phyloP scores from a whole-genome alignment of 208 protist genomes.

The Tetramitus jugosus region DNA sequence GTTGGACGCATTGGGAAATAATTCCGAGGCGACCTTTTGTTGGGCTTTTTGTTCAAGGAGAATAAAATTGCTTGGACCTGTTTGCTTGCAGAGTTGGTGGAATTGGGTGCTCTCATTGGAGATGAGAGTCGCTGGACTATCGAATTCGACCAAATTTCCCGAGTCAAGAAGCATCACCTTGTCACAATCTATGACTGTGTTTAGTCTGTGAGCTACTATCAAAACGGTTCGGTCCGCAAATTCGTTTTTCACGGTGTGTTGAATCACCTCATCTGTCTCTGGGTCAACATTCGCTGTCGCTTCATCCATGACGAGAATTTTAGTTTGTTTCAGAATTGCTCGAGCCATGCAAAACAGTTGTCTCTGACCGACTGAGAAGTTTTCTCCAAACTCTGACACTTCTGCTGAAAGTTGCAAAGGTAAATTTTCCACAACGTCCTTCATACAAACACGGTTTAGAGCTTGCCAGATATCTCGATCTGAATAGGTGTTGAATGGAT shows the following conservation, averaged over 20 bases:
- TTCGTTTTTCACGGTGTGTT: conserved; percentile 47
- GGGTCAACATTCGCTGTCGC: conserved; percentile 53
- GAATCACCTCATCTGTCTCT: conserved; percentile 52
- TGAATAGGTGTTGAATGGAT: conserved; percentile 43
- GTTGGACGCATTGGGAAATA: too few relatives aligned
- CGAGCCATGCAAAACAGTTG: conserved; percentile 41
- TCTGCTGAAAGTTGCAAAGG: conserved; percentile 9
- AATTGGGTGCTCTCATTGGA: neutral
- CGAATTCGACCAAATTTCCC: conserved; percentile 53
- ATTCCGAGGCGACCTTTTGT: too few relatives aligned
- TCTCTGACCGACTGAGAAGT: conserved; percentile 37
- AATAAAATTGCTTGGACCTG: too few relatives aligned
- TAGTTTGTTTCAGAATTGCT: conserved; percentile 25
- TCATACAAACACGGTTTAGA: conserved; percentile 36
- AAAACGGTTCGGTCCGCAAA: conserved; percentile 38
- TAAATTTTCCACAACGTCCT: conserved; percentile 24
- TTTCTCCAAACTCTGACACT: conserved; percentile 35
- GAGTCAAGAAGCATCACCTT: conserved; percentile 52
- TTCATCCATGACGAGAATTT: conserved; percentile 57
- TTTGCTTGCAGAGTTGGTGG: neutral
- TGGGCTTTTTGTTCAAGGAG: too few relatives aligned
- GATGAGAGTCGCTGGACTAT: conserved; percentile 33
- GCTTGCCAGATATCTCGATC: conserved; percentile 45
- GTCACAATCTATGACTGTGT: conserved; percentile 55
- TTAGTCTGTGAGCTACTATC: conserved; percentile 45